phyloP scores from a whole-genome alignment of 257 asterid genomes.

The Mentha longifolia region DNA sequence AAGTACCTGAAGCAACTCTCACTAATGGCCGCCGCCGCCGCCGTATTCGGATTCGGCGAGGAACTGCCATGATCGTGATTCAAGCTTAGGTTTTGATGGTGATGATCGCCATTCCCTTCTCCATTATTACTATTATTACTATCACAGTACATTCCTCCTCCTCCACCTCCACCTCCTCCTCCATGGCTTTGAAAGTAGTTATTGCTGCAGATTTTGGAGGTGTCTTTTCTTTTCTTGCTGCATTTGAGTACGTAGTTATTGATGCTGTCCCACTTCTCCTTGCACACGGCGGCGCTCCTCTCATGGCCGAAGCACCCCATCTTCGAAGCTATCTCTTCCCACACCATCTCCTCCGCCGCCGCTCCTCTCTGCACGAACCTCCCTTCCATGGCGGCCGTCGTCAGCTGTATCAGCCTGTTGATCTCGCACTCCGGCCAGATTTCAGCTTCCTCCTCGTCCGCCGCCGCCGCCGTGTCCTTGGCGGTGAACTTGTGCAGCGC shows the following conservation, averaged over 20 bases:
- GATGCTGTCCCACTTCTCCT: slow-evolving; percentile 66
- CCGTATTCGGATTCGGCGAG: slow-evolving; percentile 20
- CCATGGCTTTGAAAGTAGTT: slow-evolving; percentile 36
- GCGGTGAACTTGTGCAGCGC: slow-evolving; percentile 50
- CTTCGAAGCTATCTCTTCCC: slow-evolving; percentile 74
- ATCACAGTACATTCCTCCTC: slow-evolving; percentile 37
- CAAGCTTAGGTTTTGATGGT: background rate
- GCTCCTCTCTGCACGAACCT: slow-evolving; percentile 44
- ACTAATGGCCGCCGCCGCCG: slow-evolving; percentile 38
- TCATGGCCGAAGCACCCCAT: slow-evolving; percentile 74
- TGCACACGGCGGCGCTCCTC: slow-evolving; percentile 60
- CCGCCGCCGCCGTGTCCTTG: slow-evolving; percentile 2
- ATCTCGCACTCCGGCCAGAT: slow-evolving; percentile 71
- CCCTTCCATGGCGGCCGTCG: slow-evolving; percentile 58
- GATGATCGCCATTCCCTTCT: slow-evolving; percentile 13
- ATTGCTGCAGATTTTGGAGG: slow-evolving; percentile 43
- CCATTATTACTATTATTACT: slow-evolving; percentile 1
- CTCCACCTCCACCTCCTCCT: slow-evolving; percentile 40
- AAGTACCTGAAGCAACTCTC: slow-evolving; percentile 72
- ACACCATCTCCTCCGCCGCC: slow-evolving; percentile 49
- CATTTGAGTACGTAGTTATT: slow-evolving; percentile 58
- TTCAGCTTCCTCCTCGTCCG: slow-evolving; percentile 24
- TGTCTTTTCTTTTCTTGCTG: slow-evolving; percentile 65
- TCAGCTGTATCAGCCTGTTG: slow-evolving; percentile 52
- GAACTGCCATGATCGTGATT: slow-evolving; percentile 8